phyloP scores from a whole-genome alignment of 2,329 filamentous ascomycete genomes.

The Trichophyton rubrum region DNA sequence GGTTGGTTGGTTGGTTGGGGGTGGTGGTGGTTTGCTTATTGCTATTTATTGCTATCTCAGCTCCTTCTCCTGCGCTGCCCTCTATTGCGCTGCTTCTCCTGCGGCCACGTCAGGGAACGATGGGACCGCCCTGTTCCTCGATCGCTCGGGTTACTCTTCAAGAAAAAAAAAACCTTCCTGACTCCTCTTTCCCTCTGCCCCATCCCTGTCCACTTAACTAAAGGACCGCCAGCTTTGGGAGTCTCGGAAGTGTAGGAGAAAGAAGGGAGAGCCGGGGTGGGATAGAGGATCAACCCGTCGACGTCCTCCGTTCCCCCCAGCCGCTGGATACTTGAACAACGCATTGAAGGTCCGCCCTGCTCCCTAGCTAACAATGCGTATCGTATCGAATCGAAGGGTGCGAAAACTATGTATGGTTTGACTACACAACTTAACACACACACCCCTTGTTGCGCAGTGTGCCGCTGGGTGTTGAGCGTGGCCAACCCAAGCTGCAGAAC shows the following conservation, averaged over 20 bases:
- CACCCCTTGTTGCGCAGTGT: neutral
- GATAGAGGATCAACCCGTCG: neutral
- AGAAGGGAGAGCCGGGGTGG: neutral
- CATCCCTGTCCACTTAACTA: neutral
- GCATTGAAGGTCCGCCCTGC: neutral
- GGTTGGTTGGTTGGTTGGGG: constrained; percentile 2
- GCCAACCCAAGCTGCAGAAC: constrained; percentile 4
- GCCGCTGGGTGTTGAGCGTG: neutral
- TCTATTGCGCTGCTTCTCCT: neutral
- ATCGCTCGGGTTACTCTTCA: constrained; percentile 4
- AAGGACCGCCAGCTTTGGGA: neutral
- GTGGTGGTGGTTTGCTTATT: neutral
- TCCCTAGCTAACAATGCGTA: neutral
- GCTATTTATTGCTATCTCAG: constrained; percentile 1
- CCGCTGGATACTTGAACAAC: neutral
- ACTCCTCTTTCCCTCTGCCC: constrained; percentile 2
- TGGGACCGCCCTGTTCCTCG: neutral
- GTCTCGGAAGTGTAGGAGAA: neutral
- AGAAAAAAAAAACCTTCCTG: neutral
- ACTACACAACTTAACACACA: neutral
- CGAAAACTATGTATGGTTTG: too few species aligned
- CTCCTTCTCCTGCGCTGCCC: neutral
- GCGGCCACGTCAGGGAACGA: constrained; percentile 5
- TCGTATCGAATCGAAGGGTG: neutral
- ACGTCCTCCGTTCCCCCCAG: neutral